A percentile compares a stretch with the other conserved stretches of the same genome.
phyloP scores from a whole-genome alignment of 805 yeast genomes.

The Wickerhamiella qilinensis region DNA sequence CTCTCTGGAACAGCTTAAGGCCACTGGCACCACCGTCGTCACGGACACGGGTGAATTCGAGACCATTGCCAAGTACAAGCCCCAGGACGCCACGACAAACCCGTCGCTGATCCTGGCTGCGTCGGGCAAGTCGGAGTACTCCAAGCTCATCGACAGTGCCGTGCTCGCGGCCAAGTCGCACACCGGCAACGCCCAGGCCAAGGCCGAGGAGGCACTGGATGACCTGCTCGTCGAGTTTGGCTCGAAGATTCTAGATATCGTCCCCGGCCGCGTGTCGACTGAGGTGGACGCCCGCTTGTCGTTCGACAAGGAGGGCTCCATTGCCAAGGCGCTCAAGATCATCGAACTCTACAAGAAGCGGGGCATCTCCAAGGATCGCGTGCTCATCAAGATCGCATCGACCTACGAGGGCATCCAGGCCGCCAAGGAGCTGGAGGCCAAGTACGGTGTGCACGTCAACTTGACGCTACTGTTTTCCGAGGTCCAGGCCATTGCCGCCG shows the following conservation, averaged over 20 bases:
- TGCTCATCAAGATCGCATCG: slow-evolving; percentile 90
- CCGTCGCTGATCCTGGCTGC: slow-evolving; percentile 97
- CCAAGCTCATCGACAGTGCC: slow-evolving; percentile 79
- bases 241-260: slow-evolving; percentile 76
- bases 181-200: slow-evolving; percentile 22
- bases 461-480: slow-evolving; percentile 89
- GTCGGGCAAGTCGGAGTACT: slow-evolving; percentile 75
- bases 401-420: slow-evolving; percentile 99
- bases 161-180: slow-evolving; percentile 63
- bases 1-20: slow-evolving; percentile 85
- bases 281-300: slow-evolving; percentile 98
- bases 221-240: slow-evolving; percentile 92
- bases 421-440: slow-evolving; percentile 82
- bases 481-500: slow-evolving; percentile 97
- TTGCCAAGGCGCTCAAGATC: slow-evolving; percentile 84
- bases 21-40: slow-evolving; percentile 90
- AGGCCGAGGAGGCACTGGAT: slow-evolving; percentile 75
- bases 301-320: slow-evolving; percentile 85
- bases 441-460: slow-evolving; percentile 86
- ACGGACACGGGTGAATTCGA: slow-evolving; percentile 99
- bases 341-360: slow-evolving; percentile 70
- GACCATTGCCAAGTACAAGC: slow-evolving; percentile 89
- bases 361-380: slow-evolving; percentile 80
- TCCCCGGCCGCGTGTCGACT: slow-evolving; percentile 98
- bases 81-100: slow-evolving; percentile 98